phyloP scores from a whole-genome alignment of 1,139 yeast species.

The Diutina mesorugosa region DNA sequence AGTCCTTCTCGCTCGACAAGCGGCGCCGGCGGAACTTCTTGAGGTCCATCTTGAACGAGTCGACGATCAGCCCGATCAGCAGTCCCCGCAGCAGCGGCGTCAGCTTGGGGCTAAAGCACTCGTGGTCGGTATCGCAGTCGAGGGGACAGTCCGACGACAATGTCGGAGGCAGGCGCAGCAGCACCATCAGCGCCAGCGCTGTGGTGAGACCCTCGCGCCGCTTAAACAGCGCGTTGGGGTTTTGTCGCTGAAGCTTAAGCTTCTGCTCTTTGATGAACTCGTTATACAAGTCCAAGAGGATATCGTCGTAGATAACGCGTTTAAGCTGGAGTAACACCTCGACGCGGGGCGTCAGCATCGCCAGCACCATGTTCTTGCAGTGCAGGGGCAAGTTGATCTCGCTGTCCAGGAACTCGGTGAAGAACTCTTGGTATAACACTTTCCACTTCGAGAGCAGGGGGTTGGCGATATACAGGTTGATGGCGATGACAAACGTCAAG shows the following conservation, averaged over 20 bases:
- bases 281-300: not conserved
- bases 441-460: not conserved
- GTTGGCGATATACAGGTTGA: not conserved
- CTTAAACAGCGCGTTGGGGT: not conserved
- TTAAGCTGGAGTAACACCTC: not conserved
- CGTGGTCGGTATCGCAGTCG: constrained; percentile 1
- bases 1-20: not conserved
- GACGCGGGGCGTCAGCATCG: not conserved
- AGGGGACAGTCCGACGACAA: not conserved
- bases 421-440: constrained; percentile 1
- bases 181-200: constrained; percentile 1
- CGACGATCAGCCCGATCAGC: constrained; percentile 2
- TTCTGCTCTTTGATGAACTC: constrained; percentile 1
- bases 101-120: constrained; percentile 2
- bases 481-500: constrained; percentile 1
- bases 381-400: not conserved
- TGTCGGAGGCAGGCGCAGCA: not conserved
- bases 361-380: not conserved
- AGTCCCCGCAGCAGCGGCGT: constrained; percentile 1
- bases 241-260: not conserved
- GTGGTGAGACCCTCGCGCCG: not conserved
- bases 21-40: constrained; percentile 1
- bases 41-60: not conserved
- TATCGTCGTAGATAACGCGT: constrained; percentile 1
- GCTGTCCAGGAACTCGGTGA: not conserved